Percentiles rank a stretch among this genome's conserved stretches.
phyloP scores from a whole-genome alignment of 306 rosid genomes.

The Quercus gilva region DNA sequence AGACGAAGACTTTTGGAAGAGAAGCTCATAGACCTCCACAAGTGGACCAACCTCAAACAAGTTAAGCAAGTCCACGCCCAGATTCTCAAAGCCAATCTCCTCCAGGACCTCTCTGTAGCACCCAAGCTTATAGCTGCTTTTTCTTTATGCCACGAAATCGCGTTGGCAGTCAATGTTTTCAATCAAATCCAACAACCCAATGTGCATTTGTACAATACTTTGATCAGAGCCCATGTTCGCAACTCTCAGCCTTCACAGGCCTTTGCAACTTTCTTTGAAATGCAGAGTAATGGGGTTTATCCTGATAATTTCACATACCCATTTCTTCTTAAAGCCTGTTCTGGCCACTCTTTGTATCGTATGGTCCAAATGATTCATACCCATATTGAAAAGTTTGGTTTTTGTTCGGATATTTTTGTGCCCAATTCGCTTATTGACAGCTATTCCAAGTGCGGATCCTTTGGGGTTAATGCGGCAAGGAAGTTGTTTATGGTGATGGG shows the following conservation, averaged over 20 bases:
- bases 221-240: constrained; percentile 69
- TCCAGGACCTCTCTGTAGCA: constrained; percentile 52
- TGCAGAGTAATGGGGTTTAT: constrained; percentile 44
- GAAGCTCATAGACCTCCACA: constrained; percentile 63
- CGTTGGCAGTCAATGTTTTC: constrained; percentile 62
- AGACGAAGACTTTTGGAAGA: constrained; percentile 64
- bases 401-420: constrained; percentile 55
- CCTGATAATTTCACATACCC: constrained; percentile 71
- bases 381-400: constrained; percentile 61
- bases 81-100: constrained; percentile 62
- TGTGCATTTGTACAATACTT: constrained; percentile 52
- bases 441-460: constrained; percentile 57
- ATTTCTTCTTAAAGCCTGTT: constrained; percentile 49
- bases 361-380: constrained; percentile 58
- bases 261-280: constrained; percentile 39
- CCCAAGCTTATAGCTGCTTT: constrained; percentile 70
- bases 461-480: constrained; percentile 47
- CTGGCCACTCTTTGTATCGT: constrained; percentile 36
- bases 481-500: constrained; percentile 49
- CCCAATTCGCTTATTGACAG: constrained; percentile 65
- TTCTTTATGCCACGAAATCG: constrained; percentile 61
- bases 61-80: constrained; percentile 75
- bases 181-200: constrained; percentile 60
- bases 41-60: constrained; percentile 48
- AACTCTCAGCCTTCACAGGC: constrained; percentile 49